Evolutionary conservation across 257 asterid species (phyloP).

Genomic region (Phtheirospermum japonicum): DNA sequence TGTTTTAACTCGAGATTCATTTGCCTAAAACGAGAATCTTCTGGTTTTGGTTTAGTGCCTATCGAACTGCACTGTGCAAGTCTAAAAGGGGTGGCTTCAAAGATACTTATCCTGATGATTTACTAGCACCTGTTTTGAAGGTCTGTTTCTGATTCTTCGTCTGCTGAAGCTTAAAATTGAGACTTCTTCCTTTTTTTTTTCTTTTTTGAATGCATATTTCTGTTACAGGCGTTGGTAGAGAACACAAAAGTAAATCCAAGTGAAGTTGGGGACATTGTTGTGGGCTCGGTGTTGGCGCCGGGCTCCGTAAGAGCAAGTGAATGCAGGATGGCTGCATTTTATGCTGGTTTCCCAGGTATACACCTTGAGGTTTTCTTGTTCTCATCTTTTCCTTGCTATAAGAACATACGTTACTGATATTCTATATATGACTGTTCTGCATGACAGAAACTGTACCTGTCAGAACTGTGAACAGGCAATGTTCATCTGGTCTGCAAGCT

Average conservation of each 20-base stretch:
- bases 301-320: constrained; percentile 98
- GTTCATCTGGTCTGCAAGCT: constrained; percentile 99
- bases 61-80: constrained; percentile 89
- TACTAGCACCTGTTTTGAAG: constrained; percentile 89
- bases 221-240: constrained; percentile 66
- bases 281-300: constrained; percentile 93
- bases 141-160: constrained; percentile 37
- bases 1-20: background rate
- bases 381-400: constrained; percentile 1
- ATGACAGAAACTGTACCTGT: constrained; percentile 89
- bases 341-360: constrained; percentile 98
- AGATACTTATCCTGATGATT: constrained; percentile 93
- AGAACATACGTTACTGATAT: constrained; percentile 2
- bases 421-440: background rate
- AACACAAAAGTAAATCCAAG: constrained; percentile 74
- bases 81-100: constrained; percentile 96
- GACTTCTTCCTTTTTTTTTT: background rate
- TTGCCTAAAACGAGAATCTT: constrained; percentile 12
- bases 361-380: constrained; percentile 5
- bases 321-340: constrained; percentile 99
- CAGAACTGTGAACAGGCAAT: constrained; percentile 97
- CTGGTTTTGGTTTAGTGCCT: constrained; percentile 60
- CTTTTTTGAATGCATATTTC: background rate
- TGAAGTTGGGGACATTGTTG: constrained; percentile 98
- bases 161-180: constrained; percentile 18